Evolutionary conservation across 805 yeast species (phyloP).

Genomic region (Nakazawaea siamensis): DNA sequence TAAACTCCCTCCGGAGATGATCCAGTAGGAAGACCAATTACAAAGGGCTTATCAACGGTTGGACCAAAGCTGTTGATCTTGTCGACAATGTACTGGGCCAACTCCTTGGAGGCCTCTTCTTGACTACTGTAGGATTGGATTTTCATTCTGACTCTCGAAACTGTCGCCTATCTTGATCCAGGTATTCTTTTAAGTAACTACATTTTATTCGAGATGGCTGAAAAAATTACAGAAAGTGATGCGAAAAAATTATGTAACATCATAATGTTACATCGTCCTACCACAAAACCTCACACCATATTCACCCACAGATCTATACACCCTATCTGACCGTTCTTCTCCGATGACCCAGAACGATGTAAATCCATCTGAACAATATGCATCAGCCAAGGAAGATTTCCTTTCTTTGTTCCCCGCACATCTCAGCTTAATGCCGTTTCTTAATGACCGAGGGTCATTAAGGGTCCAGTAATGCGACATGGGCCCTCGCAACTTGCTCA

Average conservation of each 20-base stretch:
- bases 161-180: not conserved
- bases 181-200: not conserved
- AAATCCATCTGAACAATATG: too few relatives aligned
- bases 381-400: too few relatives aligned
- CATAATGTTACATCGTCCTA: constrained; percentile 6
- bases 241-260: constrained; percentile 1
- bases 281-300: too few relatives aligned
- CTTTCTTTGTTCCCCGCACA: too few relatives aligned
- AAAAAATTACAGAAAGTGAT: too few relatives aligned
- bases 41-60: constrained; percentile 36
- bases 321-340: too few relatives aligned
- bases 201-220: not conserved
- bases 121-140: constrained; percentile 23
- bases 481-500: too few relatives aligned
- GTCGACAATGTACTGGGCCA: constrained; percentile 37
- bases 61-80: constrained; percentile 37
- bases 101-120: constrained; percentile 32
- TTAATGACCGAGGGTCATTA: too few relatives aligned
- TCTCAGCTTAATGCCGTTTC: too few relatives aligned
- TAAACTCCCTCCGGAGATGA: constrained; percentile 54
- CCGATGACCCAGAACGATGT: too few relatives aligned
- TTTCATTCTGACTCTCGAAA: constrained; percentile 15
- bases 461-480: too few relatives aligned
- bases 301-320: too few relatives aligned
- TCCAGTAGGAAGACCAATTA: constrained; percentile 54